These are phyloP conservation scores for Solanum chacoense DNA, from an alignment of 305 asterid genomes.

Conservation along the genomic window DNA sequence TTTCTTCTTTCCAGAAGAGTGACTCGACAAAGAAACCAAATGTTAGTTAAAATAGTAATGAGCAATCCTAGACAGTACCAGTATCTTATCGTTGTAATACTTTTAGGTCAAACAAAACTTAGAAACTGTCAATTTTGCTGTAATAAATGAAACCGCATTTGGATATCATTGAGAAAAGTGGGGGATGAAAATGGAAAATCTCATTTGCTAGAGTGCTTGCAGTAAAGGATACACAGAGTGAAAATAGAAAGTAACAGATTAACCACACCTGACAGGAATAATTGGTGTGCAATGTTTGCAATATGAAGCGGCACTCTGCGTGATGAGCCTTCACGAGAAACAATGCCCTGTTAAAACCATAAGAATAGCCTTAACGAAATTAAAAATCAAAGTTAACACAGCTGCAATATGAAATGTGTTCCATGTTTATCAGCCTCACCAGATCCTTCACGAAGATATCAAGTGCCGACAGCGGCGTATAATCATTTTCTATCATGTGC, in stretches of 20 bases:
- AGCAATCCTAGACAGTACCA: neutral
- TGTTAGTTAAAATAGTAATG: neutral
- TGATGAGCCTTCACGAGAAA: conserved; percentile 77
- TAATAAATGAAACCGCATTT: neutral
- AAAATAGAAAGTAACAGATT: neutral
- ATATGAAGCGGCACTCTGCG: conserved; percentile 76
- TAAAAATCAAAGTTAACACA: neutral
- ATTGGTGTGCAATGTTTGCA: conserved; percentile 81
- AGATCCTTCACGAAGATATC: conserved; percentile 97
- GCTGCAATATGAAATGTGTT: conserved; percentile 2
- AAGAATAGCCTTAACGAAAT: conserved; percentile 8
- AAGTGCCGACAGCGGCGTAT: conserved; percentile 92
- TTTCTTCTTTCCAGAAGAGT: neutral
- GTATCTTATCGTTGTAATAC: neutral
- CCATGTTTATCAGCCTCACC: conserved; percentile 35
- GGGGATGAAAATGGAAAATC: neutral
- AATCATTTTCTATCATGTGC: conserved; percentile 92
- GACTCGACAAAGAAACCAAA: neutral
- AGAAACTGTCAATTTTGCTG: neutral
- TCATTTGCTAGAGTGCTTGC: neutral
- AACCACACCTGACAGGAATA: conserved; percentile 68
- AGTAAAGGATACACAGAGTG: neutral
- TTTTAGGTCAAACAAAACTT: neutral
- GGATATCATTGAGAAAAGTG: neutral
- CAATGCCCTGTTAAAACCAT: conserved; percentile 61